A percentile compares a stretch with the other conserved stretches of the same genome.
Conservation (phyloP, 176 grass and related monocot species). For the Luzula sylvatica region DNA sequence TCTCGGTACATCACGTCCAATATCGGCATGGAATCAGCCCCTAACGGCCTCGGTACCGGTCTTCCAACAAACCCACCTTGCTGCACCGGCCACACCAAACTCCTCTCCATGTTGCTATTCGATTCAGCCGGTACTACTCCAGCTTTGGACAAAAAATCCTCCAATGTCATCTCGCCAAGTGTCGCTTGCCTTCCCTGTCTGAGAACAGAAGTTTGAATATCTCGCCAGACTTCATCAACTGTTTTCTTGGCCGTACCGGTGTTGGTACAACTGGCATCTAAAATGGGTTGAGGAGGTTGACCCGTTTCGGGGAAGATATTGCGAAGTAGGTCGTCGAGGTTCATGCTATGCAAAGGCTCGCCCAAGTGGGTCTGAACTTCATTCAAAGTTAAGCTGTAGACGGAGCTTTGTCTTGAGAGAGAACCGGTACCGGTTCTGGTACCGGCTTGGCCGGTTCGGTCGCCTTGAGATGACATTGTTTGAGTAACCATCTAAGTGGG, state of each 20-base stretch:
- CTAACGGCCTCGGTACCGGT: slow-evolving; percentile 32
- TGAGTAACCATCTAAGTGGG: slow-evolving; percentile 35
- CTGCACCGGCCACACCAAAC: slow-evolving; percentile 14
- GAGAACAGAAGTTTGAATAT: slow-evolving; percentile 39
- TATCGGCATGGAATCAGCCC: slow-evolving; percentile 34
- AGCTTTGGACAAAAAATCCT: slow-evolving; percentile 56
- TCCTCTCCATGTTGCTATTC: background rate
- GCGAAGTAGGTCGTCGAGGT: slow-evolving; percentile 57
- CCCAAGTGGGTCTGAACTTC: slow-evolving; percentile 63
- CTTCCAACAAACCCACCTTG: slow-evolving; percentile 25
- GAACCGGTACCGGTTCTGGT: slow-evolving; percentile 13
- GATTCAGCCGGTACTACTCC: slow-evolving; percentile 28
- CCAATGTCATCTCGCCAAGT: slow-evolving; percentile 69
- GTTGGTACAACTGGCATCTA: background rate
- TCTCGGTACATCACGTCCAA: slow-evolving; percentile 51
- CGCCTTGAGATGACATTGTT: slow-evolving; percentile 56
- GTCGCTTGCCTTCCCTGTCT: slow-evolving; percentile 17
- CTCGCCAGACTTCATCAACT: slow-evolving; percentile 75
- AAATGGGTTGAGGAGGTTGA: background rate
- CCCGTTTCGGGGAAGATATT: slow-evolving; percentile 32
- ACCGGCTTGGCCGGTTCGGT: slow-evolving; percentile 9
- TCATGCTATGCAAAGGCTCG: slow-evolving; percentile 66
- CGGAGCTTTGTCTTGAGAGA: slow-evolving; percentile 42
- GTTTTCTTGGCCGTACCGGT: slow-evolving; percentile 34
- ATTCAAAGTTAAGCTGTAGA: slow-evolving; percentile 57